These are phyloP conservation scores for maize (Zea mays) DNA, from an alignment of 176 grass and related monocot genomes.

Conservation along the genomic window DNA sequence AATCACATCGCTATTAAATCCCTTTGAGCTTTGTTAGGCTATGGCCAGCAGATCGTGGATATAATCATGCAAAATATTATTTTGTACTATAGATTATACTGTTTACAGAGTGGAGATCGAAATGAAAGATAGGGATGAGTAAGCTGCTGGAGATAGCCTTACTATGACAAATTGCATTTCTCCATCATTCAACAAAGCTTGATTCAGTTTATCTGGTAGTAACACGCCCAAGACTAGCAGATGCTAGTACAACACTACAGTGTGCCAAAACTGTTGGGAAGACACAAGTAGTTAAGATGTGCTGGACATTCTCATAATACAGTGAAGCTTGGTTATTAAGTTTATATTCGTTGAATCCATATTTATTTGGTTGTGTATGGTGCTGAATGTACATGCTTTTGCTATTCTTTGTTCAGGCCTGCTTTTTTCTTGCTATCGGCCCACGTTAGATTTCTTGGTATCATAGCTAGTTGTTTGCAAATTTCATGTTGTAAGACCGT, in stretches of 20 bases:
- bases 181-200: background rate
- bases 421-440: background rate
- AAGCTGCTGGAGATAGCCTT: too few species aligned
- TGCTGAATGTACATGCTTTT: constrained; percentile 16
- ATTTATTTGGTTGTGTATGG: background rate
- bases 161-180: background rate
- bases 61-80: too few species aligned
- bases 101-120: too few species aligned
- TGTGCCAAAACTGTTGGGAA: background rate
- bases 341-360: constrained; percentile 30
- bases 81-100: too few species aligned
- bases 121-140: too few species aligned
- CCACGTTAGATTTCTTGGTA: background rate
- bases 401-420: background rate
- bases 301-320: background rate
- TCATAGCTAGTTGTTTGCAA: background rate
- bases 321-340: background rate
- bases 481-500: background rate
- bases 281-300: background rate
- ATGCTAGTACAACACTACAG: background rate
- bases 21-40: background rate
- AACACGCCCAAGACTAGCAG: background rate
- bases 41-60: too few species aligned
- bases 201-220: background rate
- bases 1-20: background rate